Base-by-base conservation (phyloP, 164 flowering plant genomes). In the Akebia trifoliata region DNA sequence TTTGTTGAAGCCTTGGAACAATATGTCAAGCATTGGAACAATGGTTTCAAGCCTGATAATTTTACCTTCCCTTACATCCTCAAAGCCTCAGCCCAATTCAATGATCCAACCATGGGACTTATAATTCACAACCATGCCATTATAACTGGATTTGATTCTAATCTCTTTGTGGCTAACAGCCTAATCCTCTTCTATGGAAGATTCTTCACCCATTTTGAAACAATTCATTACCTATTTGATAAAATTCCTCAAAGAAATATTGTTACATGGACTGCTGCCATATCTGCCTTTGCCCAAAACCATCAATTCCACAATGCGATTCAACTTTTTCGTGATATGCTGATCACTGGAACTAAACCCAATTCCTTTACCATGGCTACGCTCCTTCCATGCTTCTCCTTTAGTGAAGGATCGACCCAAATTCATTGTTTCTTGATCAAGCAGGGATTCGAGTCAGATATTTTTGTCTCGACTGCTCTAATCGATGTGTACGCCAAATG, bases 31-130 rank as follows among this genome's bases (percentile, higher is more conserved):
- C 42, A 39, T 6, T 60, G 56, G 22, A 60, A 51, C 42, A 35
- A 40, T 30, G 64, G 64, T 22, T 50, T 50, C 56, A 50, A 51
- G 29, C 50, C 64, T 40, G 50, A 60, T 40, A 39, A 51, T 32
- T 51, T 29, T 40, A 60, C 64, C 11, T 60, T 60, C 57, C 64
- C 64, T 11, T 50, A 60, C 56, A 51, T 60, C 17, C 48, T 60
- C 30, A 60, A 60, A 51, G 64, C 64, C 24, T 40, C 64, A 6
- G 17, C 63, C 11, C 54, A 59, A 15, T 47, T 59, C 21, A 31
- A 18, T 10, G 26, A 50, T 15, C 50, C 64, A 40, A 38, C 24
- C 40, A 9, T 30, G 25, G 64, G 64, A 29, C 20, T 39, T 15
- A 11, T 29, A 17, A 20, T 60, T n/a, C 64, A 60, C 11, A 30